Evolutionary conservation across 305 asterid species (phyloP).

Genomic region (Stenogyne calaminthoides): DNA sequence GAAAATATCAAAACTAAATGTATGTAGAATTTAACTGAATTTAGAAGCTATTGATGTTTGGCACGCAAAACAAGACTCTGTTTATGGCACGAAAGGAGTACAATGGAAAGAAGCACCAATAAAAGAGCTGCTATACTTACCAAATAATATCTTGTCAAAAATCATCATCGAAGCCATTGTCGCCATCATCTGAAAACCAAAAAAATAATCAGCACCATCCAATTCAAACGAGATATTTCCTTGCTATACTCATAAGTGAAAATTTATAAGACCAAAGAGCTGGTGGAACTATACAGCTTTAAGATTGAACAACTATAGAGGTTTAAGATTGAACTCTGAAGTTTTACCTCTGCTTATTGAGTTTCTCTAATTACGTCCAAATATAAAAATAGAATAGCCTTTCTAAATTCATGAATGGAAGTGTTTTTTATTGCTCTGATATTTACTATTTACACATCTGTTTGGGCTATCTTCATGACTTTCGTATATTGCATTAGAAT

Average conservation of each 20-base stretch:
- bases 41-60: background rate
- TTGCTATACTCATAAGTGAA: background rate
- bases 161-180: constrained; percentile 68
- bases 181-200: constrained; percentile 56
- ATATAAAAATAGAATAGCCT: background rate
- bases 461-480: background rate
- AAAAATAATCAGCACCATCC: constrained; percentile 17
- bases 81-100: background rate
- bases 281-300: background rate
- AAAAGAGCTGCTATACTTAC: constrained; percentile 40
- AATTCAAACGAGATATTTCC: background rate
- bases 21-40: background rate
- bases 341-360: constrained; percentile 8
- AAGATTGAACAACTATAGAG: constrained; percentile 8
- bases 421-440: background rate
- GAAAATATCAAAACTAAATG: background rate
- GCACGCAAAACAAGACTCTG: background rate
- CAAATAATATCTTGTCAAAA: constrained; percentile 70
- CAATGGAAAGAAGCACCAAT: background rate
- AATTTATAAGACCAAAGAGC: background rate
- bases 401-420: background rate
- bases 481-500: background rate
- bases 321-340: constrained; percentile 12
- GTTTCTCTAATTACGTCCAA: background rate
- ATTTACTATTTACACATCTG: constrained; percentile 3